Percentiles rank a stretch among this genome's conserved stretches.
phyloP scores from a whole-genome alignment of 2,329 filamentous ascomycete species.

The Calonectria leucothoes region DNA sequence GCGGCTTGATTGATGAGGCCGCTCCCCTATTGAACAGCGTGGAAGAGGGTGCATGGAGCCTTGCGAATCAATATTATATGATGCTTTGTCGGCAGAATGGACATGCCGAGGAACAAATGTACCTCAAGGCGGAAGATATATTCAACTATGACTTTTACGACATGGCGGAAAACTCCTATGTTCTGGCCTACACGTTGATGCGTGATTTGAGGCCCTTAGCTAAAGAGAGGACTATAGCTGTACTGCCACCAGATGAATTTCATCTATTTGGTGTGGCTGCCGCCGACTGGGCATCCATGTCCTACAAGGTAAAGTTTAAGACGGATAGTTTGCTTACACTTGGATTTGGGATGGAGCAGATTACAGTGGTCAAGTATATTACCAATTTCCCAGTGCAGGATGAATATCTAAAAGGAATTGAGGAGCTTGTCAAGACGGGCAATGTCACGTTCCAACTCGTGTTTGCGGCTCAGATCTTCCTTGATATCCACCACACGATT shows the following conservation, averaged over 20 bases:
- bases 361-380: too few species aligned
- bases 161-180: constrained; percentile 33
- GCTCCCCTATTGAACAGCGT: not conserved
- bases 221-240: constrained; percentile 16
- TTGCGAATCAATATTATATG: not conserved
- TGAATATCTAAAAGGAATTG: constrained; percentile 44
- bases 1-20: constrained; percentile 46
- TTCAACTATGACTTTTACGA: constrained; percentile 42
- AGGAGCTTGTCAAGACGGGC: constrained; percentile 44
- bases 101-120: constrained; percentile 19
- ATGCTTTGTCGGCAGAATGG: constrained; percentile 11
- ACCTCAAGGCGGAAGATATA: not conserved
- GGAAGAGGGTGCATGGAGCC: not conserved
- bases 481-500: constrained; percentile 53
- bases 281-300: constrained; percentile 37
- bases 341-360: constrained; percentile 48
- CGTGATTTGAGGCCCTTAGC: not conserved
- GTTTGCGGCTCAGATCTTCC: constrained; percentile 54
- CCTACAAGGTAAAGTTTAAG: constrained; percentile 44
- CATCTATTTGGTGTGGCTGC: constrained; percentile 41
- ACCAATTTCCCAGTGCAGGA: constrained; percentile 48
- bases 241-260: constrained; percentile 41
- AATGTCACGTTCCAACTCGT: constrained; percentile 49
- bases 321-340: constrained; percentile 50
- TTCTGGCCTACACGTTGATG: constrained; percentile 30